phyloP scores from a whole-genome alignment of 345 rosid species.

The Moricandia arvensis region DNA sequence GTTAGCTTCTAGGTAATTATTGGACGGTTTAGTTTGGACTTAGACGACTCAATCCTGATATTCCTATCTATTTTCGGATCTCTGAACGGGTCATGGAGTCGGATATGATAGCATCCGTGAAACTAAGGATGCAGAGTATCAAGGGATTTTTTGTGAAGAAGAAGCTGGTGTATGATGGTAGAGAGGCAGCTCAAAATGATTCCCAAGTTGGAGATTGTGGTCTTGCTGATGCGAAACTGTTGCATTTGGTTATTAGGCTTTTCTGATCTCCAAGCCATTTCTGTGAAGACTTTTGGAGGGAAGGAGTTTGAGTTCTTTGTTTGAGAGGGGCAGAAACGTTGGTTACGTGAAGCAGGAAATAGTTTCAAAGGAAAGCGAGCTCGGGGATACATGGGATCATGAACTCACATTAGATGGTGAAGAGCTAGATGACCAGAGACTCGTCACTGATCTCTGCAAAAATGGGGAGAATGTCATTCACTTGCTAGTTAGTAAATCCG shows the following conservation, averaged over 20 bases:
- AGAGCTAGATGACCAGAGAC: constrained; percentile 80
- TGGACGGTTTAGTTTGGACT: constrained; percentile 31
- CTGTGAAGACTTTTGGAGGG: constrained; percentile 58
- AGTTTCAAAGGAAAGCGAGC: constrained; percentile 25
- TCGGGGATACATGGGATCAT: constrained; percentile 49
- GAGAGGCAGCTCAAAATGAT: constrained; percentile 39
- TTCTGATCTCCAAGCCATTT: constrained; percentile 66
- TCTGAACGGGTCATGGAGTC: constrained; percentile 35
- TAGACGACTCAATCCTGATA: constrained; percentile 51
- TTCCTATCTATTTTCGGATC: constrained; percentile 62
- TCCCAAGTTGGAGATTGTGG: constrained; percentile 46
- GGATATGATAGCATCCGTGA: constrained; percentile 72
- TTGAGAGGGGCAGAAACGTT: constrained; percentile 64
- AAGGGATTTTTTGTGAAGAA: constrained; percentile 64
- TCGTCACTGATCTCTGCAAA: constrained; percentile 59
- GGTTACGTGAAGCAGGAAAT: constrained; percentile 77
- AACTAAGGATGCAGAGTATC: constrained; percentile 67
- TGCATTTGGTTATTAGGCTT: constrained; percentile 70
- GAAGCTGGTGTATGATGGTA: constrained; percentile 53
- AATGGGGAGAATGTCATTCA: constrained; percentile 55
- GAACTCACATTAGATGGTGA: constrained; percentile 68
- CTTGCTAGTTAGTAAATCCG: constrained; percentile 57
- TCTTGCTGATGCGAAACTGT: constrained; percentile 47
- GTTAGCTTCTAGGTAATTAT: constrained; percentile 36
- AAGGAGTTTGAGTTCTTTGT: constrained; percentile 62